Evolutionary conservation across 805 yeast species (phyloP).

Genomic region (Candida hispaniensis): DNA sequence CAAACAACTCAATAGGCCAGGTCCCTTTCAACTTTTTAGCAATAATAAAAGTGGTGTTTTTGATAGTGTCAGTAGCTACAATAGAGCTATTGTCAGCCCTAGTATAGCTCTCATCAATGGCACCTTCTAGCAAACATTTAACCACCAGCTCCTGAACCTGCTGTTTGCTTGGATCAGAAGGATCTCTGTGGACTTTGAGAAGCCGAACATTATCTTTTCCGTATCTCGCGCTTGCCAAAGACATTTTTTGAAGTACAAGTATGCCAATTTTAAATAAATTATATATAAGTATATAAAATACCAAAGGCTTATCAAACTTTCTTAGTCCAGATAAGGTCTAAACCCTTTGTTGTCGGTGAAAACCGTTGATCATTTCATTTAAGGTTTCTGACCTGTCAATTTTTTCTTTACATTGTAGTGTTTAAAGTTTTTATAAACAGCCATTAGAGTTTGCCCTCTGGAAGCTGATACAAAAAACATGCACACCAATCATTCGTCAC

Average conservation of each 20-base stretch:
- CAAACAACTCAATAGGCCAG: conserved; percentile 87
- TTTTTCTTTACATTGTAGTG: too few relatives aligned
- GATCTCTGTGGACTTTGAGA: conserved; percentile 75
- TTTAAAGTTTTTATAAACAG: too few relatives aligned
- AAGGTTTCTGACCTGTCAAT: too few relatives aligned
- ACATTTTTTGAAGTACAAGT: conserved; percentile 2
- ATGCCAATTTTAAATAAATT: too few relatives aligned
- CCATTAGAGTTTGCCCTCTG: too few relatives aligned
- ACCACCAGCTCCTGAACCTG: conserved; percentile 82
- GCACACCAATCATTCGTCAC: too few relatives aligned
- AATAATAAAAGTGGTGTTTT: conserved; percentile 73
- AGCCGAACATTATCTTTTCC: conserved; percentile 92
- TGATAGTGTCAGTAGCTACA: conserved; percentile 90
- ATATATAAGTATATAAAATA: too few relatives aligned
- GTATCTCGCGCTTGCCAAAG: conserved; percentile 46
- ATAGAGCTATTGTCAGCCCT: conserved; percentile 79
- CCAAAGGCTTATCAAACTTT: too few relatives aligned
- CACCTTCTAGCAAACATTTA: conserved; percentile 62
- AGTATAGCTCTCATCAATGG: conserved; percentile 71
- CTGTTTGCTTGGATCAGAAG: conserved; percentile 59
- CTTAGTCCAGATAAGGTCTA: too few relatives aligned
- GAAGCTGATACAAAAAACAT: too few relatives aligned
- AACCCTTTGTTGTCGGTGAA: too few relatives aligned
- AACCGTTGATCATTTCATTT: too few relatives aligned
- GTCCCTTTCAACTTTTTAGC: conserved; percentile 68